These are phyloP conservation scores for Kwoniella europaea DNA, from an alignment of 768 basidiomycete species.

Conservation along the genomic window DNA sequence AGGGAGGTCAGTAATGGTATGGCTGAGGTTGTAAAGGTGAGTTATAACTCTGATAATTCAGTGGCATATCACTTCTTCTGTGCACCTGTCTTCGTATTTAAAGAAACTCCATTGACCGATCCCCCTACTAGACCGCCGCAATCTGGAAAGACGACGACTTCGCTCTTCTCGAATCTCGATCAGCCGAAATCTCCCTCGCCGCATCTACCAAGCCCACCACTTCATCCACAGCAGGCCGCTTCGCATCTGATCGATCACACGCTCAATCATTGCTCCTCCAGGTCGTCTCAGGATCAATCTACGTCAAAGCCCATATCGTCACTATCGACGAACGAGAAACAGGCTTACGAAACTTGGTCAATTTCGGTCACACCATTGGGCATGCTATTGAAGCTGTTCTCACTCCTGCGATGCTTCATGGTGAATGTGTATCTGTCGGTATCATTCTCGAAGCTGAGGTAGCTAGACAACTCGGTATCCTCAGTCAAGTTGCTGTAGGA, in stretches of 20 bases:
- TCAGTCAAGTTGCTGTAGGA: conserved; percentile 90
- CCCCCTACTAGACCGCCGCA: conserved; percentile 81
- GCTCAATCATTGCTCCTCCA: conserved; percentile 85
- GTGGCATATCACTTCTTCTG: neutral
- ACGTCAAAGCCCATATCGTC: conserved; percentile 95
- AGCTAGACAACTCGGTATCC: conserved; percentile 81
- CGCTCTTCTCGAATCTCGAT: conserved; percentile 79
- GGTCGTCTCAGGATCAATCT: conserved; percentile 89
- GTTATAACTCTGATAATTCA: conserved; percentile 23
- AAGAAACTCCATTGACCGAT: neutral
- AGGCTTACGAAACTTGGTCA: conserved; percentile 95
- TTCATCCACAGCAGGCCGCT: conserved; percentile 61
- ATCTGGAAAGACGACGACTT: conserved; percentile 96
- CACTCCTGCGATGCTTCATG: conserved; percentile 90
- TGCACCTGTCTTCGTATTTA: no score
- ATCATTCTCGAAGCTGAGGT: conserved; percentile 98
- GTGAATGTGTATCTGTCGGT: conserved; percentile 92
- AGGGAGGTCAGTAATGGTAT: conserved; percentile 98
- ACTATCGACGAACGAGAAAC: conserved; percentile 96
- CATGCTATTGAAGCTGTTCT: conserved; percentile 97
- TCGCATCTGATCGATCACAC: conserved; percentile 64
- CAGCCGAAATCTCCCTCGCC: conserved; percentile 79
- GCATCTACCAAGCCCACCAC: conserved; percentile 72
- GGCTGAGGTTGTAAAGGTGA: conserved; percentile 96
- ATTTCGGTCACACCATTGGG: conserved; percentile 97